phyloP scores from a whole-genome alignment of 257 asterid genomes.

The Petunia axillaris region DNA sequence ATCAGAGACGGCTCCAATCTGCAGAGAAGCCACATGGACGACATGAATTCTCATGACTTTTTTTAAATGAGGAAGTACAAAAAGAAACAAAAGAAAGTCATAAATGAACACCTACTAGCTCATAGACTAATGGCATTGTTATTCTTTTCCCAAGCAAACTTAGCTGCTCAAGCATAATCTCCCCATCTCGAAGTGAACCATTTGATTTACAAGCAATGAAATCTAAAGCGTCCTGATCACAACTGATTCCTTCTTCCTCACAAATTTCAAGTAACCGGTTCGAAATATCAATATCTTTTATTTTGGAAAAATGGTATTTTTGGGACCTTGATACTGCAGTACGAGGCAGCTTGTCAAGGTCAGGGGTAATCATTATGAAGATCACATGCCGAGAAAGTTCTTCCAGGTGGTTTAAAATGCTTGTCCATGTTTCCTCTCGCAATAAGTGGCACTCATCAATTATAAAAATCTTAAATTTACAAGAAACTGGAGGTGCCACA shows the following conservation, averaged over 20 bases:
- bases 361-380: constrained; percentile 73
- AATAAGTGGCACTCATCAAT: constrained; percentile 88
- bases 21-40: constrained; percentile 29
- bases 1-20: constrained; percentile 93
- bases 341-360: constrained; percentile 69
- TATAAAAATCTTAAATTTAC: constrained; percentile 71
- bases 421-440: constrained; percentile 70
- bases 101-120: constrained; percentile 58
- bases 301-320: constrained; percentile 54
- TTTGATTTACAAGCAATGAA: constrained; percentile 69
- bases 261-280: constrained; percentile 55
- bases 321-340: constrained; percentile 60
- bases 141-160: constrained; percentile 87
- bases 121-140: constrained; percentile 68
- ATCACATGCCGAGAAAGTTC: constrained; percentile 56
- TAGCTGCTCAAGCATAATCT: constrained; percentile 90
- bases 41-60: constrained; percentile 26
- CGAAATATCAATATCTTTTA: constrained; percentile 61
- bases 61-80: not conserved
- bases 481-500: constrained; percentile 50
- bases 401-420: constrained; percentile 52
- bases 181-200: constrained; percentile 91
- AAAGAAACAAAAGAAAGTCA: not conserved
- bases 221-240: constrained; percentile 67
- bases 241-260: constrained; percentile 62